A percentile compares a stretch with the other conserved stretches of the same genome.
Evolutionary conservation across 441 rosid species (phyloP).

Genomic region (Populus hybrid): DNA sequence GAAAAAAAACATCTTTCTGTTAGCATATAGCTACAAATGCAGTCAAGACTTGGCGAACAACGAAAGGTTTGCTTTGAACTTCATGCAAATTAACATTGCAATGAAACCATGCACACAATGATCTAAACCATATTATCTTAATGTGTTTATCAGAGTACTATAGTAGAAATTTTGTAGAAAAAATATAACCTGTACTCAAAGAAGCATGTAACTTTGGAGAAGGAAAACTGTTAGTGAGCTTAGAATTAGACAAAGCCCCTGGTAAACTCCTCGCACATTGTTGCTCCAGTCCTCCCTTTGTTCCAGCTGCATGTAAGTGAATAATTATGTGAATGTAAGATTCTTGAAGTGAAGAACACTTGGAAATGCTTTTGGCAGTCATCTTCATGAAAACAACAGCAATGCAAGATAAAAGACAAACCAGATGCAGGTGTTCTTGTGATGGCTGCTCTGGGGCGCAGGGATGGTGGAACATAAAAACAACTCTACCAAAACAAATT

Average conservation of each 20-base stretch:
- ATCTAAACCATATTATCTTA: background rate
- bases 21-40: background rate
- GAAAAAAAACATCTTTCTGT: background rate
- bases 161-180: no score
- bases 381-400: background rate
- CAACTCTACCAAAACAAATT: constrained; percentile 54
- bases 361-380: background rate
- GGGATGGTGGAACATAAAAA: constrained; percentile 85
- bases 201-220: constrained; percentile 45
- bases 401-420: constrained; percentile 21
- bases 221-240: constrained; percentile 37
- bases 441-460: constrained; percentile 50
- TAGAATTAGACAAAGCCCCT: constrained; percentile 39
- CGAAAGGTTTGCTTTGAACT: background rate
- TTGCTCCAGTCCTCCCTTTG: constrained; percentile 51
- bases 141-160: background rate
- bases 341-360: background rate
- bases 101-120: background rate
- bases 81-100: background rate
- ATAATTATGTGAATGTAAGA: background rate
- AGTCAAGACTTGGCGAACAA: background rate
- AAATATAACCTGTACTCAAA: constrained; percentile 35
- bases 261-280: constrained; percentile 46
- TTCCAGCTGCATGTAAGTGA: constrained; percentile 36
- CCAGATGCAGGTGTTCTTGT: constrained; percentile 77